Evolutionary conservation across 768 basidiomycete genomes (phyloP).

Genomic region (Russula griseocarnosa): DNA sequence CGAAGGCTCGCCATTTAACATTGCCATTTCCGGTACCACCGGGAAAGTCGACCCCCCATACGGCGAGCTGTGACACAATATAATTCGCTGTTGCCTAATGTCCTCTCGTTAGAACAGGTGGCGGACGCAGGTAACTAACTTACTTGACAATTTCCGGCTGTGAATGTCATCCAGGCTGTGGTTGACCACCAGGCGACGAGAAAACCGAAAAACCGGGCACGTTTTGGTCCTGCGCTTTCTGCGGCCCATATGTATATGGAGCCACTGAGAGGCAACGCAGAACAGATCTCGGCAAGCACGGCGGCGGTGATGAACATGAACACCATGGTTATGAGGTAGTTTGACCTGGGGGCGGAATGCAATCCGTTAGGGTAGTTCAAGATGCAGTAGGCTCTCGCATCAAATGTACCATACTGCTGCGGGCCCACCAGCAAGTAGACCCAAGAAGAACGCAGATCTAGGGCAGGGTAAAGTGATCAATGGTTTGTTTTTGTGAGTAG

Average conservation of each 20-base stretch:
- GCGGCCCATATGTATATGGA: constrained; percentile 96
- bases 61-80: constrained; percentile 75
- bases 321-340: constrained; percentile 73
- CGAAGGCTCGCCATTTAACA: constrained; percentile 79
- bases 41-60: constrained; percentile 80
- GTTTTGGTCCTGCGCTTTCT: constrained; percentile 84
- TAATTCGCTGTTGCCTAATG: constrained; percentile 76
- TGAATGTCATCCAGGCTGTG: constrained; percentile 96
- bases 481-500: not conserved
- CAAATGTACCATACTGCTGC: constrained; percentile 69
- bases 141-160: constrained; percentile 84
- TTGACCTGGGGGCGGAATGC: constrained; percentile 56
- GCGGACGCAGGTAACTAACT: constrained; percentile 30
- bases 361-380: constrained; percentile 1
- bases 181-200: constrained; percentile 91
- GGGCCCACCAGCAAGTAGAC: constrained; percentile 80
- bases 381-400: not conserved
- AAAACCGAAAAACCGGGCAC: constrained; percentile 83
- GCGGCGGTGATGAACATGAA: constrained; percentile 88
- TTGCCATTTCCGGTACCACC: constrained; percentile 69
- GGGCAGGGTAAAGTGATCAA: constrained; percentile 1
- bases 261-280: constrained; percentile 79
- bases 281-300: constrained; percentile 87
- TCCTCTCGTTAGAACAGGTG: constrained; percentile 33
- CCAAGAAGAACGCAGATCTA: constrained; percentile 76